These are phyloP conservation scores for Phycomyces nitens DNA, from an alignment of 192 early-diverging fungal species.

Conservation along the genomic window DNA sequence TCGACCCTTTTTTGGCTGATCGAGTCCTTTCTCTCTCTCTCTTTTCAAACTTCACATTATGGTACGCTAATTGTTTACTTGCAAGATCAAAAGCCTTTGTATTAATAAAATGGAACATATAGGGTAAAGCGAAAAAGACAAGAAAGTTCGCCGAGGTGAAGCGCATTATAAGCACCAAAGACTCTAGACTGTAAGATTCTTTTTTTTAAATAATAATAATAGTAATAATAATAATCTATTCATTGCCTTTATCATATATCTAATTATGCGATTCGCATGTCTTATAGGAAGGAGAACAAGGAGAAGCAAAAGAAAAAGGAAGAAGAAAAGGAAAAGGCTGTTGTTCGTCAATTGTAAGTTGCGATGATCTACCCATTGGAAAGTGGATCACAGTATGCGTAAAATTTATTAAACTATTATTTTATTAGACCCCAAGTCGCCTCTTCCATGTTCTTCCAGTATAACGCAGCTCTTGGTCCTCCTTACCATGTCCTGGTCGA, in stretches of 20 bases:
- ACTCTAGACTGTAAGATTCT: slow-evolving; percentile 74
- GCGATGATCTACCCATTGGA: neutral
- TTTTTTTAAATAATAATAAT: neutral
- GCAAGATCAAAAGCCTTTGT: neutral
- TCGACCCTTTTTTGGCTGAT: neutral
- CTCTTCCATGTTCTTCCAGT: slow-evolving; percentile 94
- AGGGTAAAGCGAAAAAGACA: slow-evolving; percentile 90
- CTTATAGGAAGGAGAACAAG: slow-evolving; percentile 46
- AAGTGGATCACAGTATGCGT: neutral
- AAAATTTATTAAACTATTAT: too few species aligned
- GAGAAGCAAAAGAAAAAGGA: slow-evolving; percentile 69
- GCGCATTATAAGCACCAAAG: slow-evolving; percentile 87
- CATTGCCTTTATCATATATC: slow-evolving; percentile 7
- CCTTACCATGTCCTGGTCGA: slow-evolving; percentile 96
- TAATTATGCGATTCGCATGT: slow-evolving; percentile 15
- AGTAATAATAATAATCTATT: slow-evolving; percentile 22
- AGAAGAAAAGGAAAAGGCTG: slow-evolving; percentile 64
- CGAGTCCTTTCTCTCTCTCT: neutral
- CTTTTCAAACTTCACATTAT: neutral
- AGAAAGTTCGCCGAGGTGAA: slow-evolving; percentile 95
- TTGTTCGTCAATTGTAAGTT: slow-evolving; percentile 74
- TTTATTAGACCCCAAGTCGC: slow-evolving; percentile 73
- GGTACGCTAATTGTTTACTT: neutral
- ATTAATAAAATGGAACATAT: neutral
- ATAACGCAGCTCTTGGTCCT: slow-evolving; percentile 92